phyloP scores from a whole-genome alignment of 345 rosid species.

The Moringa oleifera region DNA sequence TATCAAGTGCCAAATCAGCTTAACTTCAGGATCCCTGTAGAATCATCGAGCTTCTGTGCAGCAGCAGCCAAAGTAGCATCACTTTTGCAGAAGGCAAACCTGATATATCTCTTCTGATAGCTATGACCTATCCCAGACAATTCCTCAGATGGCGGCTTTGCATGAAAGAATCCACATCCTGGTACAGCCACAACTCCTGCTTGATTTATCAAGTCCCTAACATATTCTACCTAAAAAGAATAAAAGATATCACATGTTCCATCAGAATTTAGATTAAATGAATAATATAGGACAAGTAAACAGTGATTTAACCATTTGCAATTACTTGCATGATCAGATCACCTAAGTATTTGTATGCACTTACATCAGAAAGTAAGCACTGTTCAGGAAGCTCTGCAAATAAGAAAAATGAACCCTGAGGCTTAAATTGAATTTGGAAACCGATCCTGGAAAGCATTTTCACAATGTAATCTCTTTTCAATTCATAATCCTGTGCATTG shows the following conservation, averaged over 20 bases:
- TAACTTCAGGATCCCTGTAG: constrained; percentile 5
- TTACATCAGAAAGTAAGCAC: constrained; percentile 43
- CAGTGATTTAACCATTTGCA: background rate
- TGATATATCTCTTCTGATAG: constrained; percentile 31
- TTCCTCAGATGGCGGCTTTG: constrained; percentile 11
- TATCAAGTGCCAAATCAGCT: background rate
- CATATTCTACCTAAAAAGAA: constrained; percentile 38
- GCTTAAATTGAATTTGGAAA: constrained; percentile 42
- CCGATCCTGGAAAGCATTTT: constrained; percentile 33
- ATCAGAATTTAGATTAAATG: background rate
- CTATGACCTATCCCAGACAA: background rate
- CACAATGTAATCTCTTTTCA: constrained; percentile 39
- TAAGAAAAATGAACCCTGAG: constrained; percentile 49
- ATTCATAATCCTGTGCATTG: constrained; percentile 39
- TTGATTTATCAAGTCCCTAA: constrained; percentile 34
- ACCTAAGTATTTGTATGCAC: background rate
- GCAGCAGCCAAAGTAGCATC: constrained; percentile 40
- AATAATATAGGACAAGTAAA: constrained; percentile 4
- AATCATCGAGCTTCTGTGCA: constrained; percentile 31
- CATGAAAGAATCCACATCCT: constrained; percentile 45
- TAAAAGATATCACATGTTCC: background rate
- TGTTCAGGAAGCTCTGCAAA: constrained; percentile 44
- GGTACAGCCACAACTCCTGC: constrained; percentile 62
- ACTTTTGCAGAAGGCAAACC: constrained; percentile 63
- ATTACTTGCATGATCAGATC: no score